Evolutionary conservation across 495 filamentous ascomycete genomes (phyloP).

Genomic region (Rhizodiscina lignyota): DNA sequence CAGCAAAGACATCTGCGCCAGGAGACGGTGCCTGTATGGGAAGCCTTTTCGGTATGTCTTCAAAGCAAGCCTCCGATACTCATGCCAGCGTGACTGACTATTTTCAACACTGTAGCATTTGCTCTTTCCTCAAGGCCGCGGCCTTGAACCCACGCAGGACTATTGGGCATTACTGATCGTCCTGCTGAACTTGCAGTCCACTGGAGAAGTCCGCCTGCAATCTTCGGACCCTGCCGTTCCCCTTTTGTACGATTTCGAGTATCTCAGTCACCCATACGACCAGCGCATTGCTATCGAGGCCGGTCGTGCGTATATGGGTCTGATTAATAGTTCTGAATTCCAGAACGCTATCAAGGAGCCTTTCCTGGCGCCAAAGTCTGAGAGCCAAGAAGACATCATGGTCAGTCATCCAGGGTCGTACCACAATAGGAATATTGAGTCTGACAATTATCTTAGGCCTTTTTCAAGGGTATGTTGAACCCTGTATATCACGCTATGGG

Average conservation of each 20-base stretch:
- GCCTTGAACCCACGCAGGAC: background rate
- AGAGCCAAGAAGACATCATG: background rate
- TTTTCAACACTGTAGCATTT: background rate
- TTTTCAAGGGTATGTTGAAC: background rate
- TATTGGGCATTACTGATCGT: background rate
- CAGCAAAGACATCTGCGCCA: no score
- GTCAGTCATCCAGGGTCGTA: no score
- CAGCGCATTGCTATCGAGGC: background rate
- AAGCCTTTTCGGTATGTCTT: no score
- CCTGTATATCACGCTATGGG: conserved; percentile 38
- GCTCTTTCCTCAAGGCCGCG: no score
- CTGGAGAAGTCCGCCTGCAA: background rate
- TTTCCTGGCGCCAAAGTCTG: background rate
- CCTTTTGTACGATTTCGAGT: background rate
- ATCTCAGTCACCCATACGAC: background rate
- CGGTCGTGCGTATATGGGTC: background rate
- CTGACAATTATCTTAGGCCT: no score
- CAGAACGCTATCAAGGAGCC: background rate
- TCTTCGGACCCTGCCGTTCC: background rate
- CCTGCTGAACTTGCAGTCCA: background rate
- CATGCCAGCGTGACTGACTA: background rate
- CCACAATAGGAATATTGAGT: no score
- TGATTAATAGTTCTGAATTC: background rate
- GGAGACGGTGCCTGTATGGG: no score
- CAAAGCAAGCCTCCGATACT: no score